A percentile compares a stretch with the other conserved stretches of the same genome.
phyloP scores from a whole-genome alignment of 2,329 filamentous ascomycete species.

The Ambrosiella xylebori region DNA sequence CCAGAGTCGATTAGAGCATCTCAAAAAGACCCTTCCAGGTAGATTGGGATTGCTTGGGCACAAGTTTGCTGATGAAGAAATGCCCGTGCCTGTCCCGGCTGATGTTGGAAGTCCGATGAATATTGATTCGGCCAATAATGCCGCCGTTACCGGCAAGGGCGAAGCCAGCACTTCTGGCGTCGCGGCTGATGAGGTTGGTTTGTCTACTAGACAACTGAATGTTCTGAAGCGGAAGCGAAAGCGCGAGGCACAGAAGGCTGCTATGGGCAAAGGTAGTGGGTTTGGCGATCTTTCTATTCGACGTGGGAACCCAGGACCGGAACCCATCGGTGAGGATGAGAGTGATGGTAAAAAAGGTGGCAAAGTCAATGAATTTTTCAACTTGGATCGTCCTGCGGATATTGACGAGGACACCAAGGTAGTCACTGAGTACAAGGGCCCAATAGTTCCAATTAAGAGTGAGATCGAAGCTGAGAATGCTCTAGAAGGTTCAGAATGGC shows the following conservation, averaged over 20 bases:
- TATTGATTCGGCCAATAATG: conserved; percentile 22
- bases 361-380: conserved; percentile 72
- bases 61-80: conserved; percentile 68
- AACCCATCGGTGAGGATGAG: conserved; percentile 44
- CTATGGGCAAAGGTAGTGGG: conserved; percentile 58
- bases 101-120: conserved; percentile 29
- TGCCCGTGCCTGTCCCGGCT: conserved; percentile 29
- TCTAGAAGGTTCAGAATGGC: conserved; percentile 73
- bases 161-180: conserved; percentile 22
- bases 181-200: conserved; percentile 42
- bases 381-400: conserved; percentile 57
- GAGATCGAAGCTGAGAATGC: conserved; percentile 64
- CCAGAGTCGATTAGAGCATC: conserved; percentile 60
- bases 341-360: conserved; percentile 36
- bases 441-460: conserved; percentile 64
- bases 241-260: conserved; percentile 70
- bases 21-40: conserved; percentile 72
- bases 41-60: conserved; percentile 74
- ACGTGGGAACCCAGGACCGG: conserved; percentile 40
- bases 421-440: conserved; percentile 88
- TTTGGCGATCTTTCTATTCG: conserved; percentile 72
- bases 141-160: conserved; percentile 17
- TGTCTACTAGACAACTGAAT: conserved; percentile 89
- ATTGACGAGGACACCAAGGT: conserved; percentile 83
- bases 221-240: conserved; percentile 90